Evolutionary conservation across 1,284 basidiomycete species (phyloP), one percentile per base, ranked within the genome.

Genomic region (Trichosporon asahii): DNA sequence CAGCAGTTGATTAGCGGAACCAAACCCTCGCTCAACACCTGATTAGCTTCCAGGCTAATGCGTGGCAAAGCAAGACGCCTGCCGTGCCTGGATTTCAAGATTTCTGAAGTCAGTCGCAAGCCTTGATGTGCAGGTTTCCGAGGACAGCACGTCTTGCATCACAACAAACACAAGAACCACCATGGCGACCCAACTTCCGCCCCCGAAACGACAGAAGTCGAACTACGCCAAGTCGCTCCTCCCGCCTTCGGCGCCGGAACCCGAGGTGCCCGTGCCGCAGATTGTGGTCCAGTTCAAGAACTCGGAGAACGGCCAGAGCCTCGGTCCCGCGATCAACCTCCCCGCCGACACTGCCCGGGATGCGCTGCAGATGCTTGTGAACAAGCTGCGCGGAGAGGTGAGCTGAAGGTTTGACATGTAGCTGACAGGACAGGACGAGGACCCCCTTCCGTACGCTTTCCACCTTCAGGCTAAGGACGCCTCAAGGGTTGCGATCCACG

Each of bases 201-300:
- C 93, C 33, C 92, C 92, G 29, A 94, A 94, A 84, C 87, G 93
- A 73, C 88, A 90, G 79, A 93, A 93, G 80, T 86, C 90, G 25
- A 90, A 91, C 79, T 90, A 93, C 77, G 90, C 91, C 11, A 79
- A 81, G 70, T 78, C 77, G 1, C 70, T 79, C 27, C 73, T 76
- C 60, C 79, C 80, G 21, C 72, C 75, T 8, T 81, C 89, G 0
- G 87, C 88, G 70, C 87, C 87, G 70, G 88, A 88, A 72, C 76
- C 77, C 2, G 75, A 74, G 8, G 81, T 84, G 2, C 83, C 84
- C n/a, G 84, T 86, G 69, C 87, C 89, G 6, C 90, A 90, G 72
- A 85, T 97, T 71, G 88, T 96, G 18, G 93, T 96, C 23, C 93
- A 96, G 80, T 96, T 97, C 81, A 90, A 94, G 49, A 91, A 91